Conservation (phyloP, 108 stramenopile species). For the Skeletonema tropicum region DNA sequence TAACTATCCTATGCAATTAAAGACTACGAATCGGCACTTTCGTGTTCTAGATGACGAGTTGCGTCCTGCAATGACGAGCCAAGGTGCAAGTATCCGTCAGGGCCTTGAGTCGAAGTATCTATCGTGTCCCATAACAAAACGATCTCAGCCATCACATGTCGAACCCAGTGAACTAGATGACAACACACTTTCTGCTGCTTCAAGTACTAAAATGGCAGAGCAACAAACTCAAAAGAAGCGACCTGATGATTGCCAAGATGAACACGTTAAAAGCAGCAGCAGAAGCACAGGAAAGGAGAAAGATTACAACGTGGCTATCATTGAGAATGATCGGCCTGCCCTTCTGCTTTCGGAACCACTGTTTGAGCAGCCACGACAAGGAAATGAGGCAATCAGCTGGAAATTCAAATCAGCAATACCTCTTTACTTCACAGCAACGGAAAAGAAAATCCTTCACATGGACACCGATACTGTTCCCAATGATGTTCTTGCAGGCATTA, state of each 20-base stretch:
- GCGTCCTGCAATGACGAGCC: conserved; percentile 22
- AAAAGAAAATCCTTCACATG: conserved; percentile 24
- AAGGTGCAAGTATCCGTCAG: conserved; percentile 24
- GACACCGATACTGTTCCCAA: conserved; percentile 5
- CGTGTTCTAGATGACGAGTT: conserved; percentile 21
- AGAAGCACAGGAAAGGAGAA: neutral
- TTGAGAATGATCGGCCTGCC: conserved; percentile 5
- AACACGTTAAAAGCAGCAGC: neutral
- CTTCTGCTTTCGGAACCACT: conserved; percentile 22
- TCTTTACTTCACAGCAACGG: conserved; percentile 32
- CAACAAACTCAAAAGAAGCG: neutral
- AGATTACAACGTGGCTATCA: neutral
- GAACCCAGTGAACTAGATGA: neutral
- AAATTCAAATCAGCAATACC: conserved; percentile 24
- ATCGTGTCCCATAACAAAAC: conserved; percentile 27
- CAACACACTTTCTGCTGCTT: neutral
- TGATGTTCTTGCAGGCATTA: conserved; percentile 41
- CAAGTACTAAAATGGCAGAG: neutral
- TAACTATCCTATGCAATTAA: conserved; percentile 44
- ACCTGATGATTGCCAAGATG: neutral
- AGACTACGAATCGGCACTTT: conserved; percentile 40
- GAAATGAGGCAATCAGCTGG: neutral
- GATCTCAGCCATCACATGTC: neutral
- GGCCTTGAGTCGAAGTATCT: conserved; percentile 32
- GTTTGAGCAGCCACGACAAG: conserved; percentile 1